Evolutionary conservation across 1,284 basidiomycete species (phyloP), one percentile per base, ranked within the genome.

Genomic region (Vanrija sp.): DNA sequence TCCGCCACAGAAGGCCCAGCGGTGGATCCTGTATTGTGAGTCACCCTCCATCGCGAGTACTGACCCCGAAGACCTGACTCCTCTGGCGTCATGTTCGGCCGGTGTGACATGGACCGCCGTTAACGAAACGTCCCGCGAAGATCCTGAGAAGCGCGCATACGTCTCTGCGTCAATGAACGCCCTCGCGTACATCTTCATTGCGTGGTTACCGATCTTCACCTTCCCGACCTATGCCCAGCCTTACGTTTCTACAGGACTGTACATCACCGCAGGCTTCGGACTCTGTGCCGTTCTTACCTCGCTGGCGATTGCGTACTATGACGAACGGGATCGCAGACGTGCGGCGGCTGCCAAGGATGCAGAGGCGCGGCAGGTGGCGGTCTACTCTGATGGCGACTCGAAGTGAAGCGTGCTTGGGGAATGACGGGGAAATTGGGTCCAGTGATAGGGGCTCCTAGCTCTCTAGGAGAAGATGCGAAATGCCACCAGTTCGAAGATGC

Each of bases 201-300:
- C 65, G 14, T 68, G 63, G 61, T 42, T 66, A 4, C 66, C 66
- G 8, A 65, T 68, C 51, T 67, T 68, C 55, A 66, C 66, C 8
- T 68, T 66, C 57, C 64, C 65, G 4, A 66, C 66, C 16, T 49
- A 55, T 29, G 52, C 56, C 23, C 66, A 68, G 45, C 65, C 66
- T 6, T 61, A 61, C 42, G 61, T 68, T 48, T 52, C 59, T 12
- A 60, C 47, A 3, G 66, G 66, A 15, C 65, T 65, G 57, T 64
- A 61, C 45, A 61, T 63, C 34, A 65, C 52, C 5, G 51, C 58
- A 18, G 65, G 65, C 10, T 68, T 68, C 45, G 65, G 59, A 4
- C 53, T 52, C 3, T 50, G 48, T 12, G 57, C 58, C 9, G 46
- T 64, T 7, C 16, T 67, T 12, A 38, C 60, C 12, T 54, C 64